These are phyloP conservation scores for Meripilus lineatus DNA, from an alignment of 1,284 basidiomycete species.

Conservation along the genomic window DNA sequence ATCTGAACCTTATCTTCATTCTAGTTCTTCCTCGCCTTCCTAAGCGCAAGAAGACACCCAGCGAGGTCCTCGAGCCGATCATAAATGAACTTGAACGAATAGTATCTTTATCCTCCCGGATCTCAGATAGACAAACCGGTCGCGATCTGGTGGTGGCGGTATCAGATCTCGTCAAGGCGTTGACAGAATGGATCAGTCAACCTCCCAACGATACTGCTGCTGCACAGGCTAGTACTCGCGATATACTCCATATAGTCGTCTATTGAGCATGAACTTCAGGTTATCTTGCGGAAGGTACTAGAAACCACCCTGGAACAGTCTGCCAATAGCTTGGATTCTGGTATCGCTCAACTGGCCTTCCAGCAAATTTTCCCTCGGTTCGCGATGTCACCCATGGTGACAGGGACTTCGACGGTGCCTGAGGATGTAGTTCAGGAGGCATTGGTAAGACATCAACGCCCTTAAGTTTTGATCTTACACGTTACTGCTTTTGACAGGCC, in stretches of 20 bases:
- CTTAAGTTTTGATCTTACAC: neutral
- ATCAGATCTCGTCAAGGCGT: conserved; percentile 26
- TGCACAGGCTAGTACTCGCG: neutral
- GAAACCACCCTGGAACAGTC: conserved; percentile 35
- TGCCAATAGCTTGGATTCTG: conserved; percentile 35
- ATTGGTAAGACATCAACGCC: conserved; percentile 33
- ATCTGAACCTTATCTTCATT: neutral
- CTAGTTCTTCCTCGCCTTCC: conserved; percentile 45
- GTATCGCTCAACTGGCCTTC: conserved; percentile 45
- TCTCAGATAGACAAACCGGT: conserved; percentile 29
- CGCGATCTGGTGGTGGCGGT: conserved; percentile 32
- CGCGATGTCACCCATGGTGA: conserved; percentile 17
- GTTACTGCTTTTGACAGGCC: conserved; percentile 14
- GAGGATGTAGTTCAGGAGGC: conserved; percentile 24
- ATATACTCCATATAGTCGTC: neutral
- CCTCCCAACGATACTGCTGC: conserved; percentile 18
- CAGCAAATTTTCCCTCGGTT: conserved; percentile 31
- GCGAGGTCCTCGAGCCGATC: conserved; percentile 32
- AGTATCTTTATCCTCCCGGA: conserved; percentile 24
- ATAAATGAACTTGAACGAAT: conserved; percentile 35
- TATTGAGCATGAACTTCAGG: conserved; percentile 26
- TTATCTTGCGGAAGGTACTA: conserved; percentile 35
- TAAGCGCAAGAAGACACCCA: conserved; percentile 20
- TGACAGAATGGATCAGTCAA: conserved; percentile 28
- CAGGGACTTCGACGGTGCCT: conserved; percentile 37